Conservation (phyloP, 495 filamentous ascomycete species). For the Tuber umbilicatum region DNA sequence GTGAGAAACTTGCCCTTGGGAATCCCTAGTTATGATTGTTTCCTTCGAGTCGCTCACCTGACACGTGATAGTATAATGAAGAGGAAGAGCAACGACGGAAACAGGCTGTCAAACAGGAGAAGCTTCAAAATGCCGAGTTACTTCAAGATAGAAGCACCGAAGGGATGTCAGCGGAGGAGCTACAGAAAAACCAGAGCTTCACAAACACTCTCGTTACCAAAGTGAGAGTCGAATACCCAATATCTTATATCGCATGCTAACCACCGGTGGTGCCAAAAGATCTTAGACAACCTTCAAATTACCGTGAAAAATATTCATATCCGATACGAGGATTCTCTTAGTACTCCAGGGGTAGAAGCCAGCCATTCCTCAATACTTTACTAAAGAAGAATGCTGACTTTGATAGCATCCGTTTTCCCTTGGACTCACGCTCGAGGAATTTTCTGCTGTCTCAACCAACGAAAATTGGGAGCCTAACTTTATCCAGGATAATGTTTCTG, state of each 20-base stretch:
- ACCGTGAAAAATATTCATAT: conserved; percentile 97
- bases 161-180: conserved; percentile 87
- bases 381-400: conserved; percentile 13
- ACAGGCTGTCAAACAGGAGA: conserved; percentile 91
- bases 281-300: conserved; percentile 95
- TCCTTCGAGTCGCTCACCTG: neutral
- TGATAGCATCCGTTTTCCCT: conserved; percentile 75
- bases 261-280: conserved; percentile 42
- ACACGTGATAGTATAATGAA: conserved; percentile 59
- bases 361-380: neutral
- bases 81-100: conserved; percentile 79
- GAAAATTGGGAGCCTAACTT: conserved; percentile 88
- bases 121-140: conserved; percentile 89
- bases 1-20: conserved; percentile 11
- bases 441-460: conserved; percentile 94
- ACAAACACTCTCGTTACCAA: conserved; percentile 89
- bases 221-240: conserved; percentile 10
- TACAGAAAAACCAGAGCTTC: conserved; percentile 93
- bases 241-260: conserved; percentile 9
- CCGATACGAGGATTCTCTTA: conserved; percentile 95
- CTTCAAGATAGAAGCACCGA: conserved; percentile 85
- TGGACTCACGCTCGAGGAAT: conserved; percentile 83
- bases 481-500: conserved; percentile 72
- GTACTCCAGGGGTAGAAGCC: conserved; percentile 60
- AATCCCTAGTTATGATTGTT: neutral